phyloP scores from a whole-genome alignment of 192 early-diverging fungal species.

The Lobosporangium transversale region DNA sequence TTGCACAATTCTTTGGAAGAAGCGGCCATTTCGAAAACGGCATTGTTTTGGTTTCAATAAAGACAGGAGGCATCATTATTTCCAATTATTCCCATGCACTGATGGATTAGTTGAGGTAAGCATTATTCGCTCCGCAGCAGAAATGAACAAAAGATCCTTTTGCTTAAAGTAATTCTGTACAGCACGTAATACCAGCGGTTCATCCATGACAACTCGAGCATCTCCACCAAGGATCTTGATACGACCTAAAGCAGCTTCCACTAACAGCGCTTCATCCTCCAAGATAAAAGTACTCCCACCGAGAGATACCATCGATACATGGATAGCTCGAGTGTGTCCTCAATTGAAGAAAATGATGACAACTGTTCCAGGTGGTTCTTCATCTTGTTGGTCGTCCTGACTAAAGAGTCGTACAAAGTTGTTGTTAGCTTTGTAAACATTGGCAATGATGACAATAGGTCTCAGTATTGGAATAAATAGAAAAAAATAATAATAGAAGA shows the following conservation, averaged over 20 bases:
- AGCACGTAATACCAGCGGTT: constrained; percentile 18
- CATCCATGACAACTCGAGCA: constrained; percentile 32
- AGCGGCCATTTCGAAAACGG: constrained; percentile 35
- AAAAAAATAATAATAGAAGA: too few relatives aligned
- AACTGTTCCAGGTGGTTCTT: not conserved
- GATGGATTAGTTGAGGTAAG: constrained; percentile 6
- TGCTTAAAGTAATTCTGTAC: constrained; percentile 9
- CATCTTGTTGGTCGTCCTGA: not conserved
- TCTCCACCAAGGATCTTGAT: constrained; percentile 24
- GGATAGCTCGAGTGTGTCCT: constrained; percentile 17
- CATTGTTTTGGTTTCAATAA: constrained; percentile 23
- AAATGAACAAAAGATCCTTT: constrained; percentile 21
- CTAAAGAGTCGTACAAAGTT: too few relatives aligned
- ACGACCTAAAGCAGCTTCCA: constrained; percentile 36
- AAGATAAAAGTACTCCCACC: constrained; percentile 13
- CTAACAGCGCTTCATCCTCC: constrained; percentile 13
- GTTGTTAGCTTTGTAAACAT: too few relatives aligned
- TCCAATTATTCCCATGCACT: constrained; percentile 26
- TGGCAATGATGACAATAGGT: too few relatives aligned
- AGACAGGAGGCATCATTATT: constrained; percentile 25
- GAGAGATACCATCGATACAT: constrained; percentile 17
- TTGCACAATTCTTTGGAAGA: constrained; percentile 2
- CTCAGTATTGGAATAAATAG: too few relatives aligned
- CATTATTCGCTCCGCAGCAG: constrained; percentile 22
- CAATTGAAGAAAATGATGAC: constrained; percentile 6